Base-by-base conservation (phyloP, 148 eudicot species). In the Rheum nobile region DNA sequence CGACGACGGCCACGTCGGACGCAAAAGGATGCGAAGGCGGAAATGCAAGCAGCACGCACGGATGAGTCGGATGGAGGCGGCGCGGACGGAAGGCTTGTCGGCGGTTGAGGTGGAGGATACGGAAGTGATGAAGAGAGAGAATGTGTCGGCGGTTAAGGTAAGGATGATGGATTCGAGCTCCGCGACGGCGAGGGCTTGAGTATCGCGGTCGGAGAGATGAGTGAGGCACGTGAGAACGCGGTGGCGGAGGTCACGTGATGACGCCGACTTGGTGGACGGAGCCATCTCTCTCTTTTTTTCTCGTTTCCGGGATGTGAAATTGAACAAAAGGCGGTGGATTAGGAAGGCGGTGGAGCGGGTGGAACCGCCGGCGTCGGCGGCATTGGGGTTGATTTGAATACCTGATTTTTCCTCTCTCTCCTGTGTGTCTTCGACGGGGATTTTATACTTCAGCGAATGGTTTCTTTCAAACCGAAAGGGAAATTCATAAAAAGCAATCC, bases 201-300 rank as follows among this genome's bases (percentile, higher is more conserved):
- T 95, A 75, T 95, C 98, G 17, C 92, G 86, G 72, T 95, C 98
- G 81, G 98, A 88, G 76, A 95, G 89, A 67, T 83, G 88, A 48
- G 85, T 87, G 72, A 90, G 90, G 86, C 96, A 91, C 22, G 90
- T 84, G 31, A 89, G 91, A 7, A 91, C 83, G 0, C 91, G 88
- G 76, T 88, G 97, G 52, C 92, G 94, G 38, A 94, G 84, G 59
- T 89, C 97, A 52, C 92, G 94, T 57, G 91, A 37, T 46, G 77
- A 75, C 21, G 77, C 72, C 35, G 44, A 61, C 24, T 67, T 75
- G 43, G 77, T 47, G 19, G 72, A 12, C 16, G 77, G 57, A 65
- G 72, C 72, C 77, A 75, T 74, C 41, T 41, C 8, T 41, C 6
- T 9, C 6, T 41, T 9, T 41, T 41, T 17, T 32, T 65, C 70